Conservation (phyloP, 495 filamentous ascomycete species). For the Aspergillus olivimuriae region DNA sequence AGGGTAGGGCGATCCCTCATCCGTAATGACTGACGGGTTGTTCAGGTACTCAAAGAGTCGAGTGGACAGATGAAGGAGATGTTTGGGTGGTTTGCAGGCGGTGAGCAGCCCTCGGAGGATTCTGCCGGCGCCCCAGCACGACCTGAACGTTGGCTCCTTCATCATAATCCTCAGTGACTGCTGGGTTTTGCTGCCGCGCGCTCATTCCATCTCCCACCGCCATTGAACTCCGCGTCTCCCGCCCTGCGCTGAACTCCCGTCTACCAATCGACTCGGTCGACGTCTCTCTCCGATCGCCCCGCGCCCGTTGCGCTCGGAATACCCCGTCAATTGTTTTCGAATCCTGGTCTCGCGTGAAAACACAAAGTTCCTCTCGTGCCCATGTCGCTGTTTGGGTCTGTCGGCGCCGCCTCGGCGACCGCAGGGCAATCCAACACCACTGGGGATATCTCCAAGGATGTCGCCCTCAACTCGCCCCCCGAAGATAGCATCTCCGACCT, state of each 20-base stretch:
- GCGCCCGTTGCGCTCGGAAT: neutral
- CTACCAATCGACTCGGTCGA: neutral
- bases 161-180: too few species aligned
- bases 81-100: neutral
- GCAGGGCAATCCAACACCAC: slow-evolving; percentile 59
- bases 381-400: slow-evolving; percentile 58
- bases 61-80: too few species aligned
- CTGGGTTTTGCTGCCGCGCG: neutral
- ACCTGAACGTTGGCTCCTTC: too few species aligned
- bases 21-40: too few species aligned
- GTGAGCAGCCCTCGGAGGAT: neutral
- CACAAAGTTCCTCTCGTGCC: slow-evolving; percentile 16
- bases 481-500: slow-evolving; percentile 83
- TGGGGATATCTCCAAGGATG: slow-evolving; percentile 87
- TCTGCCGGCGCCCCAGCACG: slow-evolving; percentile 1
- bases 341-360: neutral
- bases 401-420: slow-evolving; percentile 35
- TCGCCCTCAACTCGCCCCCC: slow-evolving; percentile 67
- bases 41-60: too few species aligned
- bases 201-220: neutral
- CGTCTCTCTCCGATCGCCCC: neutral
- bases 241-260: neutral
- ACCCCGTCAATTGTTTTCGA: neutral
- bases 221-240: neutral
- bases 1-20: too few species aligned